A percentile compares a stretch with the other conserved stretches of the same genome.
phyloP scores from a whole-genome alignment of 331 rosid genomes.

The Dryas integrifolia region DNA sequence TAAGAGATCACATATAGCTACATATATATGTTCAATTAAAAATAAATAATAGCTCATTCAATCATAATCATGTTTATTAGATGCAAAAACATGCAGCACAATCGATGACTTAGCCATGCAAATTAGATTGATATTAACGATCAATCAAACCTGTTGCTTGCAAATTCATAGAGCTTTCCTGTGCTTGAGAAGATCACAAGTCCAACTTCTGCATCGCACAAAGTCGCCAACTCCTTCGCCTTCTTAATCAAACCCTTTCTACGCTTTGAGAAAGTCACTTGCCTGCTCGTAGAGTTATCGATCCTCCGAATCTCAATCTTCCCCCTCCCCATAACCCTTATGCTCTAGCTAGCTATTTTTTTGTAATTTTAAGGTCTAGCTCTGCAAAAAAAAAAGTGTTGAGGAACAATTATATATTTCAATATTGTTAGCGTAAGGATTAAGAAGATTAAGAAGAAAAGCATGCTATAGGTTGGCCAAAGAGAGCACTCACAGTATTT shows the following conservation, averaged over 20 bases:
- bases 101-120: background rate
- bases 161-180: constrained; percentile 68
- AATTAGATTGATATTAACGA: background rate
- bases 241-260: constrained; percentile 89
- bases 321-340: constrained; percentile 68
- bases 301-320: constrained; percentile 80
- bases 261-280: constrained; percentile 91
- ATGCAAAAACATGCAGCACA: background rate
- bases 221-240: constrained; percentile 72
- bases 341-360: background rate
- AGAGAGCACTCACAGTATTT: constrained; percentile 4
- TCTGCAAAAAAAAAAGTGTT: constrained; percentile 17
- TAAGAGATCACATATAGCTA: too few relatives aligned
- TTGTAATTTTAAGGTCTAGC: constrained; percentile 40
- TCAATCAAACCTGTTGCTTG: constrained; percentile 55
- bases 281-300: constrained; percentile 70
- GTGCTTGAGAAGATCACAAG: constrained; percentile 74
- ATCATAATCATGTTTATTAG: background rate
- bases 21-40: too few relatives aligned
- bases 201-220: constrained; percentile 89
- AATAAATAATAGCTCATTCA: too few relatives aligned
- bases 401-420: background rate
- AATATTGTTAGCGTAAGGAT: constrained; percentile 18
- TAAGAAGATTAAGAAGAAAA: constrained; percentile 18
- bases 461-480: background rate